Base-by-base conservation (phyloP, 352 stramenopile species). In the Phytophthora ohioensis region DNA sequence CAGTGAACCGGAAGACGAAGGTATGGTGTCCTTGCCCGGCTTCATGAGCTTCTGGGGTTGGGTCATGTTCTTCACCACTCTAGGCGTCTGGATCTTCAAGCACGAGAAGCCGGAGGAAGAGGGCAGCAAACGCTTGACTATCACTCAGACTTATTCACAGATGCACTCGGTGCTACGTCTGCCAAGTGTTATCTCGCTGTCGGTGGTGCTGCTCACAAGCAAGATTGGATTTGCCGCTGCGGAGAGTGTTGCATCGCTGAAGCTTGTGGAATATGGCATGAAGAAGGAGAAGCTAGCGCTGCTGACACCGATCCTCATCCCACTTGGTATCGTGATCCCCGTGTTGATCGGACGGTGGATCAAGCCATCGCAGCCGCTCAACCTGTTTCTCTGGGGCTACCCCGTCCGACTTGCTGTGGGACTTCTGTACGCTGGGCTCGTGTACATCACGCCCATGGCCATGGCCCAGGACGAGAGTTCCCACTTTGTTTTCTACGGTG, bases 11-110 rank as follows among this genome's bases (percentile, higher is more conserved):
- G 61, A 89, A 47, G 73, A 88, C 43, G 71, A 91, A 58, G 92
- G 92, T 5, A 84, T 98, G 57, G 83, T 98, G 57, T 87, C 81
- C 30, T 69, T 99, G 42, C 82, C 87, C 0, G 82, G 80, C 1
- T 99, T 98, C 62, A 98, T 99, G 88, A 81, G 80, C 53, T 98
- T 98, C 59, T 98, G 95, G 93, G 96, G 94, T 17, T 95, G 85
- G 68, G 67, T 98, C 67, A 98, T 99, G 83, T 84, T 98, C 30
- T 71, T 92, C 39, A 98, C 92, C 15, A 99, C 96, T 27, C 46
- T 97, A 34, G 84, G 91, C 34, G 88, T 99, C n/a, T 96, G 80
- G 59, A 36, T 98, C 30, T 97, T 98, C 71, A 98, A 98, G 79
- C 72, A 85, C 47, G 95, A 99, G 58, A 89, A 93, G 49, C 60